These are phyloP conservation scores for Termitomyces sp. DNA, from an alignment of 768 basidiomycete species.

Conservation along the genomic window DNA sequence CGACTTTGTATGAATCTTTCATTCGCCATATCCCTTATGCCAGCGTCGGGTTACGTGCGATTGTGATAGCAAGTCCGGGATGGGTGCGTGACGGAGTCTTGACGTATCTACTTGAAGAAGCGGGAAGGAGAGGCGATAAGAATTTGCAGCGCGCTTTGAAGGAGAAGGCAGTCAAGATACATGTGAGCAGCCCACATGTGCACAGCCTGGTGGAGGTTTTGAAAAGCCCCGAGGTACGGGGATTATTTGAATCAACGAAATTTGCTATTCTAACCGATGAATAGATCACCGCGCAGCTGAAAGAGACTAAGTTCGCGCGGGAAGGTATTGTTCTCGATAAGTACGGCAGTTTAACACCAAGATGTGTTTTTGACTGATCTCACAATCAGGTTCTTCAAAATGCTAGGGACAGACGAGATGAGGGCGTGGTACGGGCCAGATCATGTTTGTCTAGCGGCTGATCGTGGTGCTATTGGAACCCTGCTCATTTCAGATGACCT, in stretches of 20 bases:
- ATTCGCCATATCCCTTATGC: slow-evolving; percentile 86
- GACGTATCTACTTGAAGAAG: slow-evolving; percentile 80
- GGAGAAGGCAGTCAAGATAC: slow-evolving; percentile 86
- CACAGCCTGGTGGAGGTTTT: slow-evolving; percentile 93
- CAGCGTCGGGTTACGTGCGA: slow-evolving; percentile 67
- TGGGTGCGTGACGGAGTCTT: slow-evolving; percentile 90
- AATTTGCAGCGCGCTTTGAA: slow-evolving; percentile 64
- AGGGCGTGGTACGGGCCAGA: slow-evolving; percentile 98
- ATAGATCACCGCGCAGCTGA: slow-evolving; percentile 70
- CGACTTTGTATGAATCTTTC: slow-evolving; percentile 81
- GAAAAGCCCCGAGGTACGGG: slow-evolving; percentile 82
- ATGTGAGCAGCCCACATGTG: slow-evolving; percentile 90
- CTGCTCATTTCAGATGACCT: slow-evolving; percentile 92
- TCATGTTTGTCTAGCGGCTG: slow-evolving; percentile 87
- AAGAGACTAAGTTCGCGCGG: slow-evolving; percentile 93
- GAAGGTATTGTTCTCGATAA: slow-evolving; percentile 90
- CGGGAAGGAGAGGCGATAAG: slow-evolving; percentile 78
- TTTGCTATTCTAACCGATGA: background rate
- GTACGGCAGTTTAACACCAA: slow-evolving; percentile 28
- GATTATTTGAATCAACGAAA: background rate
- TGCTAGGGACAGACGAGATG: slow-evolving; percentile 91
- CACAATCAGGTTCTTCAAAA: slow-evolving; percentile 87
- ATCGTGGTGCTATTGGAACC: slow-evolving; percentile 90
- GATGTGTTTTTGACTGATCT: background rate
- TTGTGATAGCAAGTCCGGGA: slow-evolving; percentile 95